Evolutionary conservation across 345 rosid species (phyloP).

Genomic region (Hibiscus tridactylites): DNA sequence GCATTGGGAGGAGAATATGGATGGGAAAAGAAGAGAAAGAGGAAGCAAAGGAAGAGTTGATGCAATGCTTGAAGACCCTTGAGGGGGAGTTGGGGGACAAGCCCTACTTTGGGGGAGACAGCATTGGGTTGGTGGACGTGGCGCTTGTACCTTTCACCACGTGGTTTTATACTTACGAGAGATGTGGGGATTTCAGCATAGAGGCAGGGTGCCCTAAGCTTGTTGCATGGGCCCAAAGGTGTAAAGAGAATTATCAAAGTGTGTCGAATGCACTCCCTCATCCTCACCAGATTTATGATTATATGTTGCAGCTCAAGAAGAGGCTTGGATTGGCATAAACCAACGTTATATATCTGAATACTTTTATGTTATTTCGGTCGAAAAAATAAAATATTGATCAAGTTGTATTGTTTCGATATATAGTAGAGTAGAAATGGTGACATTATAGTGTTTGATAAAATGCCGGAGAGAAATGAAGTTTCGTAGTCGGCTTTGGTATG

Average conservation of each 20-base stretch:
- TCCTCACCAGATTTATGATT: background rate
- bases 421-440: slow-evolving; percentile 19
- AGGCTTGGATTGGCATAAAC: background rate
- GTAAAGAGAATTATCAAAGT: background rate
- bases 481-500: slow-evolving; percentile 26
- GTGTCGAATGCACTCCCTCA: background rate
- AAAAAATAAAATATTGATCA: no score
- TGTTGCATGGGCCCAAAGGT: background rate
- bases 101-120: background rate
- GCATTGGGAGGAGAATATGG: background rate
- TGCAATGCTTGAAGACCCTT: background rate
- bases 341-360: no score
- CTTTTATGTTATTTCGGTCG: no score
- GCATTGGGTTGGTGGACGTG: background rate
- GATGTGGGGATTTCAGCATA: background rate
- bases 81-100: background rate
- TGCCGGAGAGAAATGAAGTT: slow-evolving; percentile 22
- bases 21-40: background rate
- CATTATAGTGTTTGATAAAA: slow-evolving; percentile 17
- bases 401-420: no score
- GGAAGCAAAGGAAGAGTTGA: background rate
- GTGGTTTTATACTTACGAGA: background rate
- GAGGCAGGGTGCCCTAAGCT: background rate
- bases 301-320: background rate
- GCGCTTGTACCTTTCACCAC: background rate